These are phyloP conservation scores for Fraxinus angustifolia DNA, from an alignment of 305 asterid genomes.

Conservation along the genomic window DNA sequence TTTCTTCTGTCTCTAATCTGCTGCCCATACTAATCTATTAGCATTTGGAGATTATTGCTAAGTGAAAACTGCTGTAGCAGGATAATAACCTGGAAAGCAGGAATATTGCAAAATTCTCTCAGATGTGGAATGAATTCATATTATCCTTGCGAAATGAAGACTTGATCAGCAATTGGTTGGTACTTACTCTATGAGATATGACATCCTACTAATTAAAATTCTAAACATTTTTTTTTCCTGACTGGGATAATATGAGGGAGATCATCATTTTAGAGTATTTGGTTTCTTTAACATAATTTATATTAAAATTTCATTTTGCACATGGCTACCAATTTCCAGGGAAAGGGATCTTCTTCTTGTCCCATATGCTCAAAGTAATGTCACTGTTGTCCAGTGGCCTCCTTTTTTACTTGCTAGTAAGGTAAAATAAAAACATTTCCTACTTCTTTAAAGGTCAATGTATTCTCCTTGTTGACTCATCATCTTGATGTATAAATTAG, in stretches of 20 bases:
- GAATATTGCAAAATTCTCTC: slow-evolving; percentile 92
- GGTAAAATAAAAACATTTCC: slow-evolving; percentile 45
- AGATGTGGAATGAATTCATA: slow-evolving; percentile 99
- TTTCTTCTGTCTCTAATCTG: background rate
- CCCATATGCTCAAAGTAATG: slow-evolving; percentile 80
- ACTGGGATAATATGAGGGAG: slow-evolving; percentile 1
- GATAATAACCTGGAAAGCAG: slow-evolving; percentile 60
- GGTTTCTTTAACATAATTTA: background rate
- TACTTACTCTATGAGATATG: slow-evolving; percentile 21
- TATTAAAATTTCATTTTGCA: slow-evolving; percentile 19
- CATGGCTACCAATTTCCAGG: slow-evolving; percentile 43
- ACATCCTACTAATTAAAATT: slow-evolving; percentile 11
- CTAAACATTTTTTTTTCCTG: background rate
- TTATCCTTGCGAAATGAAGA: slow-evolving; percentile 91
- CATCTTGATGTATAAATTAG: slow-evolving; percentile 39
- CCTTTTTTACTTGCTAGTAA: slow-evolving; percentile 99
- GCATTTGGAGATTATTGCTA: slow-evolving; percentile 17
- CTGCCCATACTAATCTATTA: background rate
- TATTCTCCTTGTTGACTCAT: slow-evolving; percentile 27
- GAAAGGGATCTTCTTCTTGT: slow-evolving; percentile 94
- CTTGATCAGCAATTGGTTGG: slow-evolving; percentile 77
- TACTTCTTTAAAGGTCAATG: slow-evolving; percentile 16
- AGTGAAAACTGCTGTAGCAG: slow-evolving; percentile 42
- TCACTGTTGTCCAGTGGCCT: slow-evolving; percentile 98
- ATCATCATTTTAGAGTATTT: background rate